Evolutionary conservation across 495 filamentous ascomycete species (phyloP).

Genomic region (Bathelium albidoporum): DNA sequence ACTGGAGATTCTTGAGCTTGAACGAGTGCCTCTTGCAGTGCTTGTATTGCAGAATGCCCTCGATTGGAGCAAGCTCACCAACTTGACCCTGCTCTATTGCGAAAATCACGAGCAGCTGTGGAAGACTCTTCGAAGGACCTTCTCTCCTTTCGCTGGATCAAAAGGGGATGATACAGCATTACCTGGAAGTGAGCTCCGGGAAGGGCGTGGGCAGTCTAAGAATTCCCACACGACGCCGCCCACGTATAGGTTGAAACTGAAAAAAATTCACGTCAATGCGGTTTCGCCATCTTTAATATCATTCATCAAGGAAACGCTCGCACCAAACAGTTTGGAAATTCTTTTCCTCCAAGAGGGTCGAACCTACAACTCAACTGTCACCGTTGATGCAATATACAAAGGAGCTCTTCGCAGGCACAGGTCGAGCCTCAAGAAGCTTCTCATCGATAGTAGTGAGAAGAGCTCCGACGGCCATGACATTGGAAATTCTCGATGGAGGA

Average conservation of each 20-base stretch:
- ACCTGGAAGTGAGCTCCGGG: not conserved
- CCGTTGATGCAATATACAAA: slow-evolving; percentile 65
- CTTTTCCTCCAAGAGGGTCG: slow-evolving; percentile 72
- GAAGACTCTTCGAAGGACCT: slow-evolving; percentile 64
- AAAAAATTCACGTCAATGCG: slow-evolving; percentile 70
- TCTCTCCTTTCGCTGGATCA: slow-evolving; percentile 42
- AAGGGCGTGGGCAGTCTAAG: slow-evolving; percentile 8
- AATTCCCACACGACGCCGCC: slow-evolving; percentile 14
- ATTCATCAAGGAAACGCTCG: slow-evolving; percentile 77
- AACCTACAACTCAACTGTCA: slow-evolving; percentile 46
- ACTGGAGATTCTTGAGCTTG: slow-evolving; percentile 69
- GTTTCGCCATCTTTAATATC: slow-evolving; percentile 68
- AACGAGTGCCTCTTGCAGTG: slow-evolving; percentile 66
- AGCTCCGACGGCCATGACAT: slow-evolving; percentile 26
- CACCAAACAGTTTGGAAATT: slow-evolving; percentile 75
- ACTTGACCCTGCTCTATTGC: slow-evolving; percentile 73
- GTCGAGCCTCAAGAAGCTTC: slow-evolving; percentile 60
- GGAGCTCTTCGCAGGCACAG: slow-evolving; percentile 64
- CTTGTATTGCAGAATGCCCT: slow-evolving; percentile 58
- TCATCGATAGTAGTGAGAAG: slow-evolving; percentile 61
- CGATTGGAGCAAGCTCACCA: slow-evolving; percentile 72
- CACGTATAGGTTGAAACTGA: slow-evolving; percentile 59
- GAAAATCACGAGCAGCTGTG: slow-evolving; percentile 69
- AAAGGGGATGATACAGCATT: not conserved
- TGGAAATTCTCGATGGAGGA: slow-evolving; percentile 44